A percentile compares a stretch with the other conserved stretches of the same genome.
These are phyloP conservation scores for Gynochthodes officinalis DNA, from an alignment of 257 asterid species.

Conservation along the genomic window DNA sequence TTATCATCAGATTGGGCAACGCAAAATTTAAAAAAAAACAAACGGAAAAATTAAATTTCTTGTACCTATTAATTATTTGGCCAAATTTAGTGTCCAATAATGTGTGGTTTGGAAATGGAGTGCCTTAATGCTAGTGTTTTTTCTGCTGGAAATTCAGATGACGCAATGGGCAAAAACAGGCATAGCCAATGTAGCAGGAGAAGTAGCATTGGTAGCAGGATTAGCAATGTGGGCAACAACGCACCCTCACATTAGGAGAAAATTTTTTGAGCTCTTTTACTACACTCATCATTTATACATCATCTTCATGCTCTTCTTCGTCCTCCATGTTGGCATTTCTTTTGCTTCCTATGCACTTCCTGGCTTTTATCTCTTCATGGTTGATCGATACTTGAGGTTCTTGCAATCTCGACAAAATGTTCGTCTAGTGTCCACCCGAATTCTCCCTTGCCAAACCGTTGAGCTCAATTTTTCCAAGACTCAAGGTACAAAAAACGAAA, in stretches of 20 bases:
- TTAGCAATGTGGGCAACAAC: constrained; percentile 65
- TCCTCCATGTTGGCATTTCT: constrained; percentile 63
- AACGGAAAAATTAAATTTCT: no score
- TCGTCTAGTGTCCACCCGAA: constrained; percentile 56
- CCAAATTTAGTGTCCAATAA: no score
- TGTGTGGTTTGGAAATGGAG: no score
- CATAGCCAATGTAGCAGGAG: constrained; percentile 73
- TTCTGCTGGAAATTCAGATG: constrained; percentile 38
- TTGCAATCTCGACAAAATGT: constrained; percentile 62
- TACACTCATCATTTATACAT: constrained; percentile 79
- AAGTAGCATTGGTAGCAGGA: constrained; percentile 64
- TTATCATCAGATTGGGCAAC: no score
- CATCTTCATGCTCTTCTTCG: constrained; percentile 63
- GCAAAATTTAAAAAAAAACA: no score
- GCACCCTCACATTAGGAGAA: constrained; percentile 61
- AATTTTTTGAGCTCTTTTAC: constrained; percentile 74
- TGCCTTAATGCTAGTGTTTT: no score
- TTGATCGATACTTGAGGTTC: constrained; percentile 72
- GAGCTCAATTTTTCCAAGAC: constrained; percentile 77
- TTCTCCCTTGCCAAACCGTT: constrained; percentile 51
- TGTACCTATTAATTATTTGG: no score
- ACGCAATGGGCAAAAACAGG: constrained; percentile 57
- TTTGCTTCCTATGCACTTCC: constrained; percentile 65
- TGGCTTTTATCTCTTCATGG: constrained; percentile 75
- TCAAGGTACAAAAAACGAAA: constrained; percentile 43